phyloP scores from a whole-genome alignment of 1,284 basidiomycete species.

The Papiliotrema flavescens region DNA sequence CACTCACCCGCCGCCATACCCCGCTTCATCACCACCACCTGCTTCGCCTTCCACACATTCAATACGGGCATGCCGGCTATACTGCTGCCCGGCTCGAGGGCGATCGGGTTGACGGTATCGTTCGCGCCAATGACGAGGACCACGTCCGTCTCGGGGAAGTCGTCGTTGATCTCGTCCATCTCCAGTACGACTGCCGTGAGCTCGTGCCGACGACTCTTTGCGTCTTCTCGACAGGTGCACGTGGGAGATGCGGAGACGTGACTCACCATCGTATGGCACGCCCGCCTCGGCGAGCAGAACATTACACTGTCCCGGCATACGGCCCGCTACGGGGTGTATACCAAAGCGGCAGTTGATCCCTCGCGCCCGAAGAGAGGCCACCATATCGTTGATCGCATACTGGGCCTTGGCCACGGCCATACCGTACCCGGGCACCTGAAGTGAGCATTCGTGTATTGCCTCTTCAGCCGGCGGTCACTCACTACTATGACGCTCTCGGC shows the following conservation, averaged over 20 bases:
- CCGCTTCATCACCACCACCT: conserved; percentile 83
- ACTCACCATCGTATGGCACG: conserved; percentile 79
- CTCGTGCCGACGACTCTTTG: neutral
- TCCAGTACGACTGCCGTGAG: conserved; percentile 66
- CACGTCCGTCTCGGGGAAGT: conserved; percentile 76
- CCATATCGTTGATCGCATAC: conserved; percentile 78
- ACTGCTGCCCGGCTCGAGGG: conserved; percentile 74
- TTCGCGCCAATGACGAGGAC: conserved; percentile 74
- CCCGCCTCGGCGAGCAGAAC: conserved; percentile 80
- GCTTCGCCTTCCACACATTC: conserved; percentile 84
- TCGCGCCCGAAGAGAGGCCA: conserved; percentile 63
- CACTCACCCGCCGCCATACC: conserved; percentile 59
- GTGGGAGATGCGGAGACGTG: neutral
- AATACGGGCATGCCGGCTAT: conserved; percentile 87
- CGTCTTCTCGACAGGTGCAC: neutral
- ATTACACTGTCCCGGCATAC: conserved; percentile 58
- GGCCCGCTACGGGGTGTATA: conserved; percentile 46
- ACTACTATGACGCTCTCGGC: conserved; percentile 80
- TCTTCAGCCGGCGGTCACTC: conserved; percentile 52
- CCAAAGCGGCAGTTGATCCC: conserved; percentile 62
- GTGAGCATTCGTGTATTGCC: too few species aligned
- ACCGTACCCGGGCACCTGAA: conserved; percentile 3
- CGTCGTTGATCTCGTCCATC: conserved; percentile 89
- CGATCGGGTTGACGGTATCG: conserved; percentile 83
- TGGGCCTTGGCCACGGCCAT: conserved; percentile 88